Percentiles rank a stretch among this genome's conserved stretches.
phyloP scores from a whole-genome alignment of 345 rosid genomes.

The Erucastrum elatum region DNA sequence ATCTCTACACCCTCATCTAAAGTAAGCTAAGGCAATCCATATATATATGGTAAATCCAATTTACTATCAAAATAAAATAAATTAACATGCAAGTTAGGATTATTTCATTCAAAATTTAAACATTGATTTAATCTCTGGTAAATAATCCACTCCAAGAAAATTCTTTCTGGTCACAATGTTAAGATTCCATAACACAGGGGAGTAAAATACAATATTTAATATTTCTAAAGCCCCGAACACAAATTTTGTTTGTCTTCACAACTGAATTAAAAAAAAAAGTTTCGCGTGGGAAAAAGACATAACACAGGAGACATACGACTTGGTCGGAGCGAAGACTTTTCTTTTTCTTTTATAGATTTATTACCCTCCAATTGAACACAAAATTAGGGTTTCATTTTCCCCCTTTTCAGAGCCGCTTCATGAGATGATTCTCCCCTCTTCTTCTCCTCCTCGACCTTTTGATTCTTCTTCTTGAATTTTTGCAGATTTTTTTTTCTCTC shows the following conservation, averaged over 20 bases:
- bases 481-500: constrained; percentile 28
- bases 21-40: background rate
- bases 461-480: constrained; percentile 14
- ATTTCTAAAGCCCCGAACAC: constrained; percentile 9
- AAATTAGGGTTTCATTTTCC: constrained; percentile 35
- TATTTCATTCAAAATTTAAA: too few relatives aligned
- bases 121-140: background rate
- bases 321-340: constrained; percentile 30
- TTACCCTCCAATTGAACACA: constrained; percentile 10
- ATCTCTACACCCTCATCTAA: background rate
- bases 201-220: constrained; percentile 11
- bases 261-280: constrained; percentile 4
- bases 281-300: constrained; percentile 38
- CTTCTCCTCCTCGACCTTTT: background rate
- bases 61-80: too few relatives aligned
- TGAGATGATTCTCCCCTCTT: background rate
- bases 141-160: background rate
- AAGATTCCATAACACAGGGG: constrained; percentile 1
- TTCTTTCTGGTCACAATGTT: background rate
- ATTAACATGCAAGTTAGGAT: too few relatives aligned
- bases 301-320: constrained; percentile 21
- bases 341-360: constrained; percentile 4
- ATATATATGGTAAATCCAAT: background rate
- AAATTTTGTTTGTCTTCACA: background rate
- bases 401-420: background rate